Percentiles rank a stretch among this genome's conserved stretches.
phyloP scores from a whole-genome alignment of 495 filamentous ascomycete species.

The Tuber magnatum region DNA sequence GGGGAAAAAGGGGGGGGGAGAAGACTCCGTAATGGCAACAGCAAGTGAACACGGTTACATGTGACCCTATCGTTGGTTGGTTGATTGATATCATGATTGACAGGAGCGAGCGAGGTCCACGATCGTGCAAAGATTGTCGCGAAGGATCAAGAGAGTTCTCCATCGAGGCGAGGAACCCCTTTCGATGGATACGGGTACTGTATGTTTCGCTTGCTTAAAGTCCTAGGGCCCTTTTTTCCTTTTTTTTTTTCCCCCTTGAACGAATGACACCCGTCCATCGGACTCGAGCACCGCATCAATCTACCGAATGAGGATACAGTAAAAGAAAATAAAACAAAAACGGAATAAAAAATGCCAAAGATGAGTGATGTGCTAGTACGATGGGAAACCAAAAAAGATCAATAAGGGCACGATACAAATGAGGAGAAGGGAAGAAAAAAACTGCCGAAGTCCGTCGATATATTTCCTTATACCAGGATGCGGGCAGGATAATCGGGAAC shows the following conservation, averaged over 20 bases:
- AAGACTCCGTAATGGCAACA: not conserved
- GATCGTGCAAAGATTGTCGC: not conserved
- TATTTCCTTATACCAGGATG: not conserved
- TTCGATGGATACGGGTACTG: not conserved
- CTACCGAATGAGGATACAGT: not conserved
- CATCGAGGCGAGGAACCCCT: not conserved
- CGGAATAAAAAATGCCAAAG: not conserved
- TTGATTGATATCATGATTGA: not conserved
- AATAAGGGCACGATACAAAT: not conserved
- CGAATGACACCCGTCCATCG: not conserved
- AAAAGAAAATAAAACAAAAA: not conserved
- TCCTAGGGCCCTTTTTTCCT: not conserved
- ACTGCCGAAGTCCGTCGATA: not conserved
- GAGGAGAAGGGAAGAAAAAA: not conserved
- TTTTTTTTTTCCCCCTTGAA: not conserved
- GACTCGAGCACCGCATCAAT: not conserved
- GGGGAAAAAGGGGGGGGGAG: not conserved
- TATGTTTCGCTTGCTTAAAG: not conserved
- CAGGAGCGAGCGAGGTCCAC: conserved; percentile 1
- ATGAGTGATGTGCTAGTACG: not conserved
- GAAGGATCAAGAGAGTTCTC: not conserved
- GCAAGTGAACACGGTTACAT: not conserved
- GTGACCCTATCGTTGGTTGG: not conserved
- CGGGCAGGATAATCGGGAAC: not conserved
- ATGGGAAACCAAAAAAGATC: not conserved